These are phyloP conservation scores for Solanum neorickii DNA, from an alignment of 257 asterid genomes.

Conservation along the genomic window DNA sequence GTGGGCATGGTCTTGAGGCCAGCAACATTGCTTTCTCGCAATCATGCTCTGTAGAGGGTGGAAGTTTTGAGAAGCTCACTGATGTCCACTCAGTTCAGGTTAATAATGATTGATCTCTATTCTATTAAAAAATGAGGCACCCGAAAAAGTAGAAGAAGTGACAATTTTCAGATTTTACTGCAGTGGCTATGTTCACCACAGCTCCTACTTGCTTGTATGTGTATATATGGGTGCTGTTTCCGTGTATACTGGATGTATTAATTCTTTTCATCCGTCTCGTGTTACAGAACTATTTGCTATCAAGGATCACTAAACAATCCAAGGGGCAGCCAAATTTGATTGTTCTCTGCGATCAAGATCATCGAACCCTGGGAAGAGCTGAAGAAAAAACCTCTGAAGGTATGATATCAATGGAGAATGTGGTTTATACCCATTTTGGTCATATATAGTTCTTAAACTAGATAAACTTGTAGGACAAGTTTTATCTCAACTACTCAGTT, in stretches of 20 bases:
- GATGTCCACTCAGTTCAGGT: constrained; percentile 62
- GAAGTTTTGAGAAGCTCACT: constrained; percentile 40
- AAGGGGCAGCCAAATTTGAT: constrained; percentile 48
- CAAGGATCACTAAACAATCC: constrained; percentile 38
- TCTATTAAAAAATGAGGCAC: not conserved
- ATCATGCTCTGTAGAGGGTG: constrained; percentile 65
- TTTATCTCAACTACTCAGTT: constrained; percentile 54
- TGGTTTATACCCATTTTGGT: not conserved
- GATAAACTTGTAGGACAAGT: constrained; percentile 48
- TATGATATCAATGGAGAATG: constrained; percentile 4
- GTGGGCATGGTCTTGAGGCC: constrained; percentile 44
- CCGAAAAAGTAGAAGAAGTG: not conserved
- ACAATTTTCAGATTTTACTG: not conserved
- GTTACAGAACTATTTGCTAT: constrained; percentile 59
- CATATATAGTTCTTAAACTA: constrained; percentile 8
- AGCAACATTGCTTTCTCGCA: constrained; percentile 50
- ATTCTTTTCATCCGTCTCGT: not conserved
- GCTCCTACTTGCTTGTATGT: not conserved
- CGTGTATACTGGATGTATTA: not conserved
- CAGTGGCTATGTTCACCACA: not conserved
- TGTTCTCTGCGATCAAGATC: constrained; percentile 57
- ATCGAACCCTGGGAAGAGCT: constrained; percentile 17
- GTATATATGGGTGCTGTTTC: not conserved
- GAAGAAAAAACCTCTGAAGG: constrained; percentile 55
- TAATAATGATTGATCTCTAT: constrained; percentile 9